Evolutionary conservation across 129 eudicot species (phyloP), one percentile per base, ranked within the genome.

Genomic region (Pulicaria dysenterica): DNA sequence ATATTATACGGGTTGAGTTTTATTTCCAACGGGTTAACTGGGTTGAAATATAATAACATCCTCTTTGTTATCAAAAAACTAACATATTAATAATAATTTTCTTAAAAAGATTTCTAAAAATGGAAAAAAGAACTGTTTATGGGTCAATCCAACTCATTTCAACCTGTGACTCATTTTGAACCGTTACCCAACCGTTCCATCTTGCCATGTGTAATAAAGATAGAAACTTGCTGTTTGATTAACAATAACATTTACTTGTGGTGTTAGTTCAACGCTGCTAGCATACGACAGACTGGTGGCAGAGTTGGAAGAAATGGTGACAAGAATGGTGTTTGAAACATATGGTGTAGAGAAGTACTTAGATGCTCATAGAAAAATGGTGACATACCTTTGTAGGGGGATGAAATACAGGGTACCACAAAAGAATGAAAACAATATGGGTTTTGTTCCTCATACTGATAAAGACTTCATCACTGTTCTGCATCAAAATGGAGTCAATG

Each of bases 361-460:
- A 60, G 79, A 72, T 55, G 74, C 61, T 19, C 73, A 80, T 39
- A 65, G 79, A 36, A 73, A 79, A 66, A 66, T 65, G 79, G 79
- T 65, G 85, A 75, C 86, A 11, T 89, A 89, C 58, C 96, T 86
- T 19, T 73, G 84, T 73, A 73, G 92, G 67, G 86, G 85, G 41
- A 86, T 84, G 89, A 86, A 82, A 61, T 89, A 89, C 51, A 80
- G 83, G 54, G 73, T 16, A 58, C 88, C 96, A 0, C 54, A 78
- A 24, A 37, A n/a, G 47, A 53, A 72, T 1, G 90, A 86, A 77
- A 82, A 55, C 15, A 89, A 77, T 13, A 60, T 84, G 83, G 96
- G 90, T 0, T 82, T 86, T 42, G 92, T 86, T 5, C 67, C 96
- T 13, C 96, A 89, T 58, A 89, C 96, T 1, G 96, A 89, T 54